Base-by-base conservation (phyloP, 2,329 filamentous ascomycete species). In the Colletotrichum abscissum region DNA sequence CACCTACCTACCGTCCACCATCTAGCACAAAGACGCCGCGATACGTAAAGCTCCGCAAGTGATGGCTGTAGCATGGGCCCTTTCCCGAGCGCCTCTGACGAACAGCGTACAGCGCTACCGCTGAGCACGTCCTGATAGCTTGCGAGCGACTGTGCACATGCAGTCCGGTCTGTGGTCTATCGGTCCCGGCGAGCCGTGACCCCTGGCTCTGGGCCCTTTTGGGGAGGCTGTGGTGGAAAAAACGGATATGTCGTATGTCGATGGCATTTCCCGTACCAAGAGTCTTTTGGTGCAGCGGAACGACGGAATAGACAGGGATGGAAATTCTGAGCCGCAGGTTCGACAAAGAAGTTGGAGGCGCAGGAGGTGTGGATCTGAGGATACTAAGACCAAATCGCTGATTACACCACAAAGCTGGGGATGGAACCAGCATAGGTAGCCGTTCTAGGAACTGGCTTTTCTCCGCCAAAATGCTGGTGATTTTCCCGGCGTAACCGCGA, bases 131-230 rank as follows among this genome's bases (percentile, higher is more conserved):
- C 49, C 56, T 55, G 54, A 38, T 55, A 16, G 26, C 35, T 55
- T 38, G 22, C 42, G 58, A 56, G 33, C 35, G 28, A 57, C 14
- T 42, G 62, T 63, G 65, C 58, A 57, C 65, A 68, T 42, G 35
- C 35, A 35, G 22, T 56, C 52, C 55, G 62, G 66, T 68, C 46
- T 56, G 66, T 62, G 58, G 24, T 59, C 56, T 35, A 46, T 52
- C 46, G 49, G 67, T 55, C 52, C 58, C 65, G 22, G 59, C 28
- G 42, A 63, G 52, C 49, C 58, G 28, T 42, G 58, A 24, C 30
- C 58, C 52, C 58, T 63, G 52, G 63, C 52, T 24, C 35, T 54
- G 11, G 46, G n/a, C 30, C 59, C 19, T 26, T 22, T 42, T 16
- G 16, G 6, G 14, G 38, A 12, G 59, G 59, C 22, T 30, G 24